Base-by-base conservation (phyloP, 2,329 filamentous ascomycete genomes). In the Chlorencoelia australis region DNA sequence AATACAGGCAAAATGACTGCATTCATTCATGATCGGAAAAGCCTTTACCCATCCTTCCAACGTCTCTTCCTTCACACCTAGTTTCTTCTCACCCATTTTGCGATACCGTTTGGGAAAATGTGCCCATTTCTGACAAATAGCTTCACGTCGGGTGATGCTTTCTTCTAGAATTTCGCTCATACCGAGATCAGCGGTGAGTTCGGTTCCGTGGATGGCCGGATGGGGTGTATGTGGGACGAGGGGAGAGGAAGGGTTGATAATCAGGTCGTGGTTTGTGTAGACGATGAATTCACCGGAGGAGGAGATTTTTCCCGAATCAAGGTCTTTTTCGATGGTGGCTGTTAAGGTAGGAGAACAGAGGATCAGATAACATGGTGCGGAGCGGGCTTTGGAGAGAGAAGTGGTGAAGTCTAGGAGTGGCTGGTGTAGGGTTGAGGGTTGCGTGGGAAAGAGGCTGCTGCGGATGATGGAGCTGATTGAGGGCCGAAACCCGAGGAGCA, bases 291-390 rank as follows among this genome's bases (percentile, higher is more conserved):
- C 57, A 1, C 53, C 52, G 2, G 65, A 67, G 1, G 57, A 58
- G n/a, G 62, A 59, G 5, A 67, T 47, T 1, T 58, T 59, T 3
- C 67, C 70, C 1, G 53, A 63, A 3, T 48, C 31, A 36, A 66
- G 61, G 46, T 78, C 73, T 48, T 78, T 77, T 45, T 77, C 71
- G 30, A 79, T 58, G 1, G 69, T 59, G 1, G 64, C 52, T 2
- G 66, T 66, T 29, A 61, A 55, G 0, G 41, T 36, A 0, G 69
- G 69, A 30, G 73, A 63, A 43, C 69, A 68, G 43, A 77, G 65
- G 19, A 68, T 67, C 2, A 78, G 47, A 46, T 78, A 79, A 24
- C 69, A 72, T 2, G 71, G 69, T 11, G 73, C 68, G 0, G 67
- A 68, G 1, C 56, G 60, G 3, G 58, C 50, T 0, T 42, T 41